Evolutionary conservation across 2,329 filamentous ascomycete species (phyloP).

Genomic region (Xylaria sp.): DNA sequence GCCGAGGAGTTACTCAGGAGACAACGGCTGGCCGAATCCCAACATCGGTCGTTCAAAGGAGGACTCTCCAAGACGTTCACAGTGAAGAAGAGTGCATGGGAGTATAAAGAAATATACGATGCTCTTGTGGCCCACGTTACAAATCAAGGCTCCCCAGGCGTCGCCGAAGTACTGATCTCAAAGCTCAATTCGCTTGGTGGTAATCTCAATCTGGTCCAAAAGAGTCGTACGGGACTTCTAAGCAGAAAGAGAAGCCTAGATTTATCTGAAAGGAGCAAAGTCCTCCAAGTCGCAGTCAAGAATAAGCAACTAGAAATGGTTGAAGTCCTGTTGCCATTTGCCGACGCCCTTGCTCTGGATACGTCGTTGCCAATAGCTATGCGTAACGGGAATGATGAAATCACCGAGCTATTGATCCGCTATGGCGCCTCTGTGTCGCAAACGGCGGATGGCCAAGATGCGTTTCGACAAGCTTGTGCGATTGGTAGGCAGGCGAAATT

Average conservation of each 20-base stretch:
- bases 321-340: slow-evolving; percentile 63
- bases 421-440: slow-evolving; percentile 62
- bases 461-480: slow-evolving; percentile 62
- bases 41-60: slow-evolving; percentile 52
- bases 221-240: slow-evolving; percentile 59
- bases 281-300: slow-evolving; percentile 62
- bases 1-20: slow-evolving; percentile 66
- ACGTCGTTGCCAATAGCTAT: slow-evolving; percentile 61
- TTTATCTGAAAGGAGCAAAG: slow-evolving; percentile 59
- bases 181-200: slow-evolving; percentile 62
- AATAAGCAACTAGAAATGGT: slow-evolving; percentile 63
- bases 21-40: slow-evolving; percentile 50
- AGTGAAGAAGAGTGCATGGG: slow-evolving; percentile 62
- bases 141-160: slow-evolving; percentile 61
- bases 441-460: slow-evolving; percentile 61
- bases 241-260: slow-evolving; percentile 62
- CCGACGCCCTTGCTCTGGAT: slow-evolving; percentile 62
- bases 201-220: slow-evolving; percentile 60
- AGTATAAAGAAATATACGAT: slow-evolving; percentile 63
- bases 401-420: slow-evolving; percentile 59
- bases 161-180: slow-evolving; percentile 65
- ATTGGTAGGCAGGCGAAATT: slow-evolving; percentile 58
- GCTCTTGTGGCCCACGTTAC: slow-evolving; percentile 61
- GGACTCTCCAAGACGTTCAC: slow-evolving; percentile 57
- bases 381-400: slow-evolving; percentile 53